A percentile compares a stretch with the other conserved stretches of the same genome.
phyloP scores from a whole-genome alignment of 352 stramenopile genomes.

The Phytophthora litchii region DNA sequence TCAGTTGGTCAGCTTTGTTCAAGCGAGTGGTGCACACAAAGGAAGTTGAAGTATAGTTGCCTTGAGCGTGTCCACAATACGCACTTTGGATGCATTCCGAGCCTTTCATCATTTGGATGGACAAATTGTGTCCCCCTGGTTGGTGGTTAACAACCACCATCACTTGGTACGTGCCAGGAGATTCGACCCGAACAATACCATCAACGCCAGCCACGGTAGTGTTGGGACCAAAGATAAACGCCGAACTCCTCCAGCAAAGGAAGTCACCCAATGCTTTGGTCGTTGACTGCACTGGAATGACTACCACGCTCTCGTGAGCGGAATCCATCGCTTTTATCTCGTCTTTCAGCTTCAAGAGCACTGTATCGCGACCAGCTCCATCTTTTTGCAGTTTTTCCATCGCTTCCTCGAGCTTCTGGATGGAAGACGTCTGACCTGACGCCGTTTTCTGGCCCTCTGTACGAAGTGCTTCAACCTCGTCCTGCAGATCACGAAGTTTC shows the following conservation, averaged over 20 bases:
- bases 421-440: not conserved
- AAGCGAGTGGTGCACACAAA: not conserved
- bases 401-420: conserved; percentile 1
- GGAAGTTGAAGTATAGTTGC: not conserved
- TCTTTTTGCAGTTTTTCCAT: too few species aligned
- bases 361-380: too few species aligned
- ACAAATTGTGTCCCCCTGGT: not conserved
- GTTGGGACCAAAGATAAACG: too few species aligned
- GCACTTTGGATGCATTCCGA: conserved; percentile 13
- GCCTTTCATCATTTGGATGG: conserved; percentile 15
- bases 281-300: conserved; percentile 2
- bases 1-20: not conserved
- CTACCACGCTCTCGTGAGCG: not conserved
- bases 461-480: conserved; percentile 18
- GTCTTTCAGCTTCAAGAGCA: conserved; percentile 1
- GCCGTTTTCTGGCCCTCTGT: conserved; percentile 10
- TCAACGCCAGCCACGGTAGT: too few species aligned
- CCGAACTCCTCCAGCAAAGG: conserved; percentile 8
- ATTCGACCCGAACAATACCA: not conserved
- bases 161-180: conserved; percentile 10
- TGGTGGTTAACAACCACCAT: conserved; percentile 15
- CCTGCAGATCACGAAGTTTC: conserved; percentile 18
- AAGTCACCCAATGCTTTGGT: not conserved
- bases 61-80: conserved; percentile 4
- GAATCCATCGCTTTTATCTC: conserved; percentile 1